These are phyloP conservation scores for Tricholoma matsutake DNA, from an alignment of 768 basidiomycete species.

Conservation along the genomic window DNA sequence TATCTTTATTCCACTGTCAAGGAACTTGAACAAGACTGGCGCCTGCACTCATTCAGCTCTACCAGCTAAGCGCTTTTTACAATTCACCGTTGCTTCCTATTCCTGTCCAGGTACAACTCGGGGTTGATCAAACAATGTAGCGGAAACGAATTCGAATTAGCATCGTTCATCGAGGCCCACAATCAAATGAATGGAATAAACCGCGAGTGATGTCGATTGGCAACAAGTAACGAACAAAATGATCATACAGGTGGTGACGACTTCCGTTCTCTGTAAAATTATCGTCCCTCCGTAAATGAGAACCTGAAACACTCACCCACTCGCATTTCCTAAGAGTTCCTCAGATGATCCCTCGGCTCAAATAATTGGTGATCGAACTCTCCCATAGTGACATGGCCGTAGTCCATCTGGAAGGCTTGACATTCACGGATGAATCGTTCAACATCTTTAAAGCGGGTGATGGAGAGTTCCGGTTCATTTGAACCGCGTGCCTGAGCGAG, in stretches of 20 bases:
- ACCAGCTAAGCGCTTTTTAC: no score
- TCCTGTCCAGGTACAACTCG: no score
- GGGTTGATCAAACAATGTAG: no score
- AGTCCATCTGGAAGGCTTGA: slow-evolving; percentile 55
- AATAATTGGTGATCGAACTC: slow-evolving; percentile 37
- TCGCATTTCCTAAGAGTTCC: slow-evolving; percentile 42
- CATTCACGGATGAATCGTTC: slow-evolving; percentile 67
- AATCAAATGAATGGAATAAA: no score
- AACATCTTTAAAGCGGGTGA: slow-evolving; percentile 53
- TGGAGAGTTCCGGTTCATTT: slow-evolving; percentile 65
- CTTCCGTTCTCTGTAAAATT: slow-evolving; percentile 16
- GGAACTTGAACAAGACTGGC: no score
- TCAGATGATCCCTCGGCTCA: slow-evolving; percentile 42
- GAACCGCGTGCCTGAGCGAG: slow-evolving; percentile 69
- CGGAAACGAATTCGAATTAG: no score
- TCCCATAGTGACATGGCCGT: slow-evolving; percentile 38
- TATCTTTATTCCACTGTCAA: no score
- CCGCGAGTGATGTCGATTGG: no score
- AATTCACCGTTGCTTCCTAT: no score
- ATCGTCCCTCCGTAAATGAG: not conserved
- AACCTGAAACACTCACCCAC: slow-evolving; percentile 22
- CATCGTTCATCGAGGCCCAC: no score
- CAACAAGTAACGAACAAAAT: no score
- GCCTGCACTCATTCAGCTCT: no score
- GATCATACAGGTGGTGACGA: slow-evolving; percentile 12